phyloP scores from a whole-genome alignment of 2,329 filamentous ascomycete species.

The Chaetoscypha palmicola region DNA sequence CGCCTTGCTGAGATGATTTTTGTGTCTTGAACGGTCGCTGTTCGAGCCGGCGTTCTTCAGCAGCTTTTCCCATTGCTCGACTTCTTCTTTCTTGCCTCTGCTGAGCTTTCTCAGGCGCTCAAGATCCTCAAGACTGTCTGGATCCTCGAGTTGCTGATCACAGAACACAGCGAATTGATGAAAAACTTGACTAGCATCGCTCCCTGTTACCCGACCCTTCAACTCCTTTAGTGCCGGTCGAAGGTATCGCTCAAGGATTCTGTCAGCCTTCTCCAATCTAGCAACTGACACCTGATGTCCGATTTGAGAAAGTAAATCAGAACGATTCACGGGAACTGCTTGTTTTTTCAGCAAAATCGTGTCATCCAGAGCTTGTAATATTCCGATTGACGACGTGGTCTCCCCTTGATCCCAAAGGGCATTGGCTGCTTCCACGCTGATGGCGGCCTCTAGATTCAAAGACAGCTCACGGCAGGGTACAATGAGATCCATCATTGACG shows the following conservation, averaged over 20 bases:
- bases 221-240: conserved; percentile 78
- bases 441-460: conserved; percentile 67
- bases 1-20: conserved; percentile 61
- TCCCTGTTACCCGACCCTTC: conserved; percentile 57
- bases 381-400: conserved; percentile 77
- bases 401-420: conserved; percentile 94
- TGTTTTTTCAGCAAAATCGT: conserved; percentile 58
- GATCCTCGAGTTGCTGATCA: conserved; percentile 84
- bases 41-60: conserved; percentile 35
- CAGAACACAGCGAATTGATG: conserved; percentile 95
- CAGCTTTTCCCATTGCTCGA: conserved; percentile 62
- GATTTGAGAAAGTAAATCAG: conserved; percentile 79
- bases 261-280: conserved; percentile 81
- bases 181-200: conserved; percentile 79
- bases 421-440: conserved; percentile 76
- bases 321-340: conserved; percentile 62
- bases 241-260: conserved; percentile 81
- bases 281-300: conserved; percentile 86
- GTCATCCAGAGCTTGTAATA: conserved; percentile 69
- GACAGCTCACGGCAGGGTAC: conserved; percentile 61
- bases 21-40: conserved; percentile 49
- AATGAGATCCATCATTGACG: conserved; percentile 74
- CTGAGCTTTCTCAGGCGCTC: conserved; percentile 71
- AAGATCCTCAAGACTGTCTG: conserved; percentile 78
- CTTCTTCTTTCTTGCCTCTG: conserved; percentile 74